Percentiles rank a stretch among this genome's conserved stretches.
Evolutionary conservation across 768 basidiomycete genomes (phyloP).

Genomic region (Exidia glandulosa): DNA sequence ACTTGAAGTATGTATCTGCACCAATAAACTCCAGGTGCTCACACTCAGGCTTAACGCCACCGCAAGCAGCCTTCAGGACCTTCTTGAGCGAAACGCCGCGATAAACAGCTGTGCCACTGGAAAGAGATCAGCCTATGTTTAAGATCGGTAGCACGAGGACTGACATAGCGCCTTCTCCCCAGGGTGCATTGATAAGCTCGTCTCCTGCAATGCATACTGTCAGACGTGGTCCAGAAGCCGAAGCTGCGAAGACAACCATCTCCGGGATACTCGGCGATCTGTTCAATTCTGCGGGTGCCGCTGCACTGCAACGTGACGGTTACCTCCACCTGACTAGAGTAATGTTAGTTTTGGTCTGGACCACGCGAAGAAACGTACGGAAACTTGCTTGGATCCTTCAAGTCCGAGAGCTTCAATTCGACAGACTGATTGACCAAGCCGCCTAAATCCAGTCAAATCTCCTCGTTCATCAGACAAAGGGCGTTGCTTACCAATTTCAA

Average conservation of each 20-base stretch:
- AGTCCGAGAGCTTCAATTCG: slow-evolving; percentile 34
- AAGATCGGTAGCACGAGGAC: slow-evolving; percentile 3
- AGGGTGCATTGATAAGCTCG: slow-evolving; percentile 38
- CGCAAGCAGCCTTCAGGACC: slow-evolving; percentile 40
- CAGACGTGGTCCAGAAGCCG: background rate
- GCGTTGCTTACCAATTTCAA: slow-evolving; percentile 35
- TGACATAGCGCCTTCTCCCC: slow-evolving; percentile 43
- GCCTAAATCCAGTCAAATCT: background rate
- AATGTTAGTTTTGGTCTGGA: background rate
- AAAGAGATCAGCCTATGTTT: background rate
- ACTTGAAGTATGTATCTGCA: slow-evolving; percentile 49
- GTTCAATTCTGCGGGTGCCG: slow-evolving; percentile 41
- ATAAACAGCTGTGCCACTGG: slow-evolving; percentile 40
- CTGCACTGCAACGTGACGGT: slow-evolving; percentile 47
- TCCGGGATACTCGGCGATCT: slow-evolving; percentile 41
- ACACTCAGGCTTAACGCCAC: slow-evolving; percentile 36
- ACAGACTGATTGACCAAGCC: slow-evolving; percentile 37
- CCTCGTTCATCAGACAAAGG: too few relatives aligned
- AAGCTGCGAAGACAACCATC: too few relatives aligned
- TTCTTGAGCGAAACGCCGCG: slow-evolving; percentile 44
- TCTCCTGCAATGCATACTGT: background rate
- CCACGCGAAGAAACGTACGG: slow-evolving; percentile 24
- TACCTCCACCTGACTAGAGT: slow-evolving; percentile 31
- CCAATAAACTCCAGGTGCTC: slow-evolving; percentile 46
- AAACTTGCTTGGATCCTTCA: slow-evolving; percentile 35